Evolutionary conservation across 495 filamentous ascomycete genomes (phyloP).

Genomic region (Aeminium ludgeri): DNA sequence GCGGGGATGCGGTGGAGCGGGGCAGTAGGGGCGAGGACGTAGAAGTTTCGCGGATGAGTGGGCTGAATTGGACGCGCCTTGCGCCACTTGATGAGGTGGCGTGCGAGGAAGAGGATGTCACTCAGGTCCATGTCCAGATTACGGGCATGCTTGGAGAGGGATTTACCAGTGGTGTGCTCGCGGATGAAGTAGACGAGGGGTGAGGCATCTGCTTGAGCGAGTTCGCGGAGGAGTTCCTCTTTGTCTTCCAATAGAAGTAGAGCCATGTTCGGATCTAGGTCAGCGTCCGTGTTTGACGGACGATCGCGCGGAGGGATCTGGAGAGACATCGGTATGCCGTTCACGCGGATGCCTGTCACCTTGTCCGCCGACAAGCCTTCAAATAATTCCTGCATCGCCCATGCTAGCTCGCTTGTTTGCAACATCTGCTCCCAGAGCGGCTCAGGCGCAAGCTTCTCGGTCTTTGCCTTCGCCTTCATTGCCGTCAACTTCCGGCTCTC

Average conservation of each 20-base stretch:
- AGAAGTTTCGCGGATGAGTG: slow-evolving; percentile 76
- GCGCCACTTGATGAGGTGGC: slow-evolving; percentile 89
- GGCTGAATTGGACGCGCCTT: slow-evolving; percentile 83
- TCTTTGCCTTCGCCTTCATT: slow-evolving; percentile 61
- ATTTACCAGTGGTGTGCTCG: slow-evolving; percentile 66
- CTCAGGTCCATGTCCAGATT: slow-evolving; percentile 52
- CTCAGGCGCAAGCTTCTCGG: slow-evolving; percentile 26
- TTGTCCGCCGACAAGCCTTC: slow-evolving; percentile 4
- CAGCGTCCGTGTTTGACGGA: slow-evolving; percentile 46
- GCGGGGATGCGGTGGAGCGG: slow-evolving; percentile 55
- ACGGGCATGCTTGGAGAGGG: slow-evolving; percentile 43
- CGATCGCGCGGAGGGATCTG: slow-evolving; percentile 71
- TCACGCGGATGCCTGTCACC: slow-evolving; percentile 10
- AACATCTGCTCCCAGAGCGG: background rate
- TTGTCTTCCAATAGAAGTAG: slow-evolving; percentile 72
- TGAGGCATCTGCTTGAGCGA: slow-evolving; percentile 59
- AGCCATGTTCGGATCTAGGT: slow-evolving; percentile 69
- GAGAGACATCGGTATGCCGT: slow-evolving; percentile 29
- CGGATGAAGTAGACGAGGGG: slow-evolving; percentile 71
- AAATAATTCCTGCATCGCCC: slow-evolving; percentile 9
- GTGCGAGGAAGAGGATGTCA: slow-evolving; percentile 68
- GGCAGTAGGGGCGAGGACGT: slow-evolving; percentile 83
- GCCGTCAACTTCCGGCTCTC: slow-evolving; percentile 63
- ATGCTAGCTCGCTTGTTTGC: slow-evolving; percentile 13
- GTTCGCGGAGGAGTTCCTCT: slow-evolving; percentile 62